phyloP scores from a whole-genome alignment of 2,329 filamentous ascomycete species.

The Dactylellina cionopaga region DNA sequence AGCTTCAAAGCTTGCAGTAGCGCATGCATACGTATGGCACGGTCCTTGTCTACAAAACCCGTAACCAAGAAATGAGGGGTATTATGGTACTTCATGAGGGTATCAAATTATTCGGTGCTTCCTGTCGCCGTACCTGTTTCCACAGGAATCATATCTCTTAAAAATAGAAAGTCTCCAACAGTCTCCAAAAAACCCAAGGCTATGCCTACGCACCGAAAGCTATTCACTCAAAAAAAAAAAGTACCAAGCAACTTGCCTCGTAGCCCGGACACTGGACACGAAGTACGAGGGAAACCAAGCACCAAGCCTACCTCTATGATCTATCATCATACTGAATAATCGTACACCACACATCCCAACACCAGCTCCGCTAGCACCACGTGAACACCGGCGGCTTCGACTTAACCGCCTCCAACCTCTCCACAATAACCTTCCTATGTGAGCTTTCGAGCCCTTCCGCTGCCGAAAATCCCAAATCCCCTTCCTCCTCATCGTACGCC shows the following conservation, averaged over 20 bases:
- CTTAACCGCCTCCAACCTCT: slow-evolving; percentile 94
- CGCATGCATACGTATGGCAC: slow-evolving; percentile 36
- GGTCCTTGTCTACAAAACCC: slow-evolving; percentile 14
- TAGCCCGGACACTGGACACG: no score
- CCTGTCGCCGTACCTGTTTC: slow-evolving; percentile 16
- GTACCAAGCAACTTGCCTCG: not conserved
- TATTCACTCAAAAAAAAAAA: not conserved
- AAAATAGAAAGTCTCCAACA: no score
- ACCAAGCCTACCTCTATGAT: slow-evolving; percentile 16
- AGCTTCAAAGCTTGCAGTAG: slow-evolving; percentile 12
- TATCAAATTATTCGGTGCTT: slow-evolving; percentile 9
- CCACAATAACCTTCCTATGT: slow-evolving; percentile 93
- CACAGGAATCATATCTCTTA: slow-evolving; percentile 1
- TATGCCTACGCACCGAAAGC: no score
- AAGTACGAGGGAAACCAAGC: no score
- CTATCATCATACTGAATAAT: slow-evolving; percentile 13
- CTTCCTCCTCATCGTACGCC: slow-evolving; percentile 80
- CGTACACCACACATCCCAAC: slow-evolving; percentile 24
- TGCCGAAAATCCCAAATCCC: slow-evolving; percentile 92
- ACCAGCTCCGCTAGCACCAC: slow-evolving; percentile 75
- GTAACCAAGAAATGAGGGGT: slow-evolving; percentile 28
- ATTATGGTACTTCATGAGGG: slow-evolving; percentile 6
- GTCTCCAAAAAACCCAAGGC: no score
- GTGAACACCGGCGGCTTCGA: slow-evolving; percentile 95
- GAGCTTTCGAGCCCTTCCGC: slow-evolving; percentile 93